These are phyloP conservation scores for Primulina eburnea DNA, from an alignment of 257 asterid genomes.

Conservation along the genomic window DNA sequence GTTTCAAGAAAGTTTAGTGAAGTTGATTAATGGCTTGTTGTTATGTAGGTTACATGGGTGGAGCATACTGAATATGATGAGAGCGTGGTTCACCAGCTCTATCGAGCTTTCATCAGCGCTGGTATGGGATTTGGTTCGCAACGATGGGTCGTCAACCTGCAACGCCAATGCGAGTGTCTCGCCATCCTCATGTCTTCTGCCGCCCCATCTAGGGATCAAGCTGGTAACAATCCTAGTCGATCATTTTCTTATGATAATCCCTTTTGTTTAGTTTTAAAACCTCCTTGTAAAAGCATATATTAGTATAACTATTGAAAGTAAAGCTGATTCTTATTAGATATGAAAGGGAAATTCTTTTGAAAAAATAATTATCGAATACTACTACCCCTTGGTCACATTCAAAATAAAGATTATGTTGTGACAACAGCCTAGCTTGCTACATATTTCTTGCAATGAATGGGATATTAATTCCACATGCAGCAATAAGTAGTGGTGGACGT, in stretches of 20 bases:
- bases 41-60: constrained; percentile 55
- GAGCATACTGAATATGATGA: constrained; percentile 65
- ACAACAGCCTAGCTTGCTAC: too few species aligned
- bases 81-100: constrained; percentile 46
- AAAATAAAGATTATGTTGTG: too few species aligned
- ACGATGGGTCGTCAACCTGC: constrained; percentile 60
- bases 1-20: neutral
- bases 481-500: constrained; percentile 47
- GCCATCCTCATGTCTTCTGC: constrained; percentile 62
- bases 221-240: constrained; percentile 7
- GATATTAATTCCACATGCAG: constrained; percentile 26
- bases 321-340: too few species aligned
- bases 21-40: neutral
- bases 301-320: too few species aligned
- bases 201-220: constrained; percentile 37
- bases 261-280: too few species aligned
- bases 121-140: constrained; percentile 68
- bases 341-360: too few species aligned
- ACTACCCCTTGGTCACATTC: too few species aligned
- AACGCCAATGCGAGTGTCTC: constrained; percentile 62
- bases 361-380: too few species aligned
- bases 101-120: constrained; percentile 40
- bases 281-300: too few species aligned
- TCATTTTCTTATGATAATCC: too few species aligned
- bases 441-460: neutral